Percentiles rank a stretch among this genome's conserved stretches.
These are phyloP conservation scores for Fusarium sp. DNA, from an alignment of 2,329 filamentous ascomycete species.

Conservation along the genomic window DNA sequence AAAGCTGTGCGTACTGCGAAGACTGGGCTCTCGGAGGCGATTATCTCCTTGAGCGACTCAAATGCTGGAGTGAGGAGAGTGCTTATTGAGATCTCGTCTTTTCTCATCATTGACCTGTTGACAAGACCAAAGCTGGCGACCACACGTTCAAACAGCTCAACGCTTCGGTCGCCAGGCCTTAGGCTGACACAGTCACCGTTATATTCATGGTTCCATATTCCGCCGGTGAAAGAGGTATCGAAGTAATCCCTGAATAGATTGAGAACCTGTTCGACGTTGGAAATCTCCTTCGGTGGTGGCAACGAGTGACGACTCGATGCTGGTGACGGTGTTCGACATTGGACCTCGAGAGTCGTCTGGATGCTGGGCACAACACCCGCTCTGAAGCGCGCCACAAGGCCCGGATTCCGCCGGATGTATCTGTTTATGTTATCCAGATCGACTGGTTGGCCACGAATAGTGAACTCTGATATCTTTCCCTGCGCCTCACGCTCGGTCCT, in stretches of 20 bases:
- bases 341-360: slow-evolving; percentile 47
- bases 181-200: slow-evolving; percentile 44
- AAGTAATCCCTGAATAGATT: slow-evolving; percentile 46
- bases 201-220: slow-evolving; percentile 47
- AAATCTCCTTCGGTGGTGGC: slow-evolving; percentile 35
- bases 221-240: slow-evolving; percentile 44
- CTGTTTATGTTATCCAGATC: slow-evolving; percentile 54
- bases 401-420: slow-evolving; percentile 54
- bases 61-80: slow-evolving; percentile 49
- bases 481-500: slow-evolving; percentile 51
- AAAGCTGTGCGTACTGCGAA: slow-evolving; percentile 49
- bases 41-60: slow-evolving; percentile 49
- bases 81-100: slow-evolving; percentile 47
- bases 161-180: slow-evolving; percentile 43
- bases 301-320: slow-evolving; percentile 33
- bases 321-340: slow-evolving; percentile 47
- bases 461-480: slow-evolving; percentile 49
- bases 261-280: slow-evolving; percentile 44
- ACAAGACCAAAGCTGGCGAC: slow-evolving; percentile 49
- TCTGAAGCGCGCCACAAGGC: slow-evolving; percentile 46
- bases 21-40: slow-evolving; percentile 48
- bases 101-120: slow-evolving; percentile 48
- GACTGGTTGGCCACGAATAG: slow-evolving; percentile 52
- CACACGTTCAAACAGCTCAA: slow-evolving; percentile 50
- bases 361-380: slow-evolving; percentile 47